A percentile compares a stretch with the other conserved stretches of the same genome.
phyloP scores from a whole-genome alignment of 2,329 filamentous ascomycete species.

The Cytospora piceae region DNA sequence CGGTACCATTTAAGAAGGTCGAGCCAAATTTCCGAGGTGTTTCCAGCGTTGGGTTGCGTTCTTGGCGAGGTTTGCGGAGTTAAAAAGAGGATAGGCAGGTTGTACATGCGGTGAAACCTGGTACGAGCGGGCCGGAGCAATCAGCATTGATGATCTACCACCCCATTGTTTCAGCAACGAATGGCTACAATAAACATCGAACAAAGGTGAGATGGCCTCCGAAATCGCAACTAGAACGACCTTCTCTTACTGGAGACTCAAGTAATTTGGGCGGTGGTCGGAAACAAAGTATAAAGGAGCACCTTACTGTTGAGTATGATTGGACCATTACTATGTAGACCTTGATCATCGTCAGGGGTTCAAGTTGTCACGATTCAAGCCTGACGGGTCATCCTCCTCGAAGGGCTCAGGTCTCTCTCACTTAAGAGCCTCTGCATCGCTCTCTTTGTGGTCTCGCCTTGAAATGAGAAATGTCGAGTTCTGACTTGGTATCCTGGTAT shows the following conservation, averaged over 20 bases:
- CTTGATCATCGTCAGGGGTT: background rate
- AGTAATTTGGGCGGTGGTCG: background rate
- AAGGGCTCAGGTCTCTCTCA: background rate
- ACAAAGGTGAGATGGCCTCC: background rate
- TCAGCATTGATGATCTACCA: background rate
- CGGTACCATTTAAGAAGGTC: background rate
- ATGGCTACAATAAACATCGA: background rate
- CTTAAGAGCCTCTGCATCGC: background rate
- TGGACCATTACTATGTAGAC: background rate
- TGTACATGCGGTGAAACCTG: background rate
- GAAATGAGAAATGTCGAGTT: conserved; percentile 7
- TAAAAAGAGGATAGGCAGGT: background rate
- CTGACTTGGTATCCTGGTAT: conserved; percentile 30
- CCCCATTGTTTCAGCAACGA: background rate
- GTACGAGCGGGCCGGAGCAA: background rate
- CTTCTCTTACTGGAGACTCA: background rate
- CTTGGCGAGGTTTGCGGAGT: background rate
- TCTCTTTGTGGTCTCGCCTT: background rate
- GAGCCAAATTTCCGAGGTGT: background rate
- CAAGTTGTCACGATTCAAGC: background rate
- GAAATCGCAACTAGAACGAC: background rate
- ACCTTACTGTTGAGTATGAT: too few relatives aligned
- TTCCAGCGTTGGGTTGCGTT: background rate
- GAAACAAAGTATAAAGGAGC: background rate
- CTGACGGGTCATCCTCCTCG: background rate